Evolutionary conservation across 352 stramenopile genomes (phyloP), one percentile per base, ranked within the genome.

Genomic region (Pythium biforme): DNA sequence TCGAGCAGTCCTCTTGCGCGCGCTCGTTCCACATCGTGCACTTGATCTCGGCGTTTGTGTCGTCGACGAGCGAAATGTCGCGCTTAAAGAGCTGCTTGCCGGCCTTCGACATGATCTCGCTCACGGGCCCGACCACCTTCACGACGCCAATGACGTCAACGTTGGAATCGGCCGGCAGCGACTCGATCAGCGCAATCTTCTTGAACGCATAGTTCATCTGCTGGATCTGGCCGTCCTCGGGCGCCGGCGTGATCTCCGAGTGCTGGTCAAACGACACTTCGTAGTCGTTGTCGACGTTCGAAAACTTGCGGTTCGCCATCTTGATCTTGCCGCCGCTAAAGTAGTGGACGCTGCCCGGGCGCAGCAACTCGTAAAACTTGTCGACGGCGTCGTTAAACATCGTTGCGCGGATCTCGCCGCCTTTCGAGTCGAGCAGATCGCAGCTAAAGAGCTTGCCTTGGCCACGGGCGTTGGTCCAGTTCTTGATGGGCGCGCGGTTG

Each of bases 301-400:
- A 99, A 66, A 96, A 99, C 69, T 98, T 90, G 74, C 95, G 96
- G 74, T 99, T 99, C 40, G 96, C 95, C 71, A 98, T 94, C 83
- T 99, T 99, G 63, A 99, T 78, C 59, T 95, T 90, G 20, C 96
- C 97, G 41, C 93, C 95, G 3, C 81, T 82, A 65, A 99, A 98
- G 67, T 87, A 98, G 70, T 98, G 99, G 2, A 99, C 88, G 33
- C 73, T 72, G 17, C 91, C 86, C 8, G 85, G 81, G 55, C 79
- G 76, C 34, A 99, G 74, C 15, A 96, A 64, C 41, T 93, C 78
- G 77, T 98, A 98, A 64, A 98, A 99, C 69, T 98, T 98, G 66
- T 99, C 97, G 17, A 98, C 96, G 0, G 89, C 94, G 53, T 99
- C 97, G 65, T 99, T 99, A 76, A 99, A 99, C 69, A 99, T 98